Percentiles rank a stretch among this genome's conserved stretches.
Conservation (phyloP, 495 filamentous ascomycete genomes). For the Podospora australis region DNA sequence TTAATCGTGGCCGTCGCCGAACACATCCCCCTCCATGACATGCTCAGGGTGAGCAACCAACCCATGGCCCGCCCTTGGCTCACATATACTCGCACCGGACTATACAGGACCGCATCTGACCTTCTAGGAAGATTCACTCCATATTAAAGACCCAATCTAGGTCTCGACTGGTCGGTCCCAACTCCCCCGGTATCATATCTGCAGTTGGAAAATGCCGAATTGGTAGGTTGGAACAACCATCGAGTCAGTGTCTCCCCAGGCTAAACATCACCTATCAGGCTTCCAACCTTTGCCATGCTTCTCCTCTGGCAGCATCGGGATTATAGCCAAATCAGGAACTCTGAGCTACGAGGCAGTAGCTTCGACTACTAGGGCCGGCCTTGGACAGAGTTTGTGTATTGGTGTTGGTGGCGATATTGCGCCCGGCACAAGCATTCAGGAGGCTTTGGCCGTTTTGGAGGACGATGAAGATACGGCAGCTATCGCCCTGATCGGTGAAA, state of each 20-base stretch:
- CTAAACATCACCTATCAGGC: slow-evolving; percentile 32
- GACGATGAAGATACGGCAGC: slow-evolving; percentile 71
- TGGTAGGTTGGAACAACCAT: slow-evolving; percentile 30
- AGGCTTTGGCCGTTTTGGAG: slow-evolving; percentile 67
- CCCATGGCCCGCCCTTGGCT: no score
- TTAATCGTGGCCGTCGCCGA: slow-evolving; percentile 86
- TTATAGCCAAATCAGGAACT: slow-evolving; percentile 83
- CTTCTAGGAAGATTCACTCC: slow-evolving; percentile 50
- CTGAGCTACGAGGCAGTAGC: slow-evolving; percentile 85
- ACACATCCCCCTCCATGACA: slow-evolving; percentile 83
- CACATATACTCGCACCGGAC: no score
- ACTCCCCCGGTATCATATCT: slow-evolving; percentile 85
- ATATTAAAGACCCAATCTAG: slow-evolving; percentile 76
- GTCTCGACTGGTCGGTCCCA: slow-evolving; percentile 76
- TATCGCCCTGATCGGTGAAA: slow-evolving; percentile 78
- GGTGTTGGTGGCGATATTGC: slow-evolving; percentile 84
- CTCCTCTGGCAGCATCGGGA: slow-evolving; percentile 65
- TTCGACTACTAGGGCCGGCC: slow-evolving; percentile 69
- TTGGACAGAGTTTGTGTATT: slow-evolving; percentile 81
- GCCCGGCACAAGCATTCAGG: slow-evolving; percentile 74
- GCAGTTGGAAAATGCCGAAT: slow-evolving; percentile 75
- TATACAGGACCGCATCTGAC: slow-evolving; percentile 6
- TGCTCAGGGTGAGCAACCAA: slow-evolving; percentile 56
- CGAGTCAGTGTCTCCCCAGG: not conserved
- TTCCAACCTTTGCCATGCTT: slow-evolving; percentile 82